These are phyloP conservation scores for Ceratocystiopsis sp. DNA, from an alignment of 2,329 filamentous ascomycete genomes.

Conservation along the genomic window DNA sequence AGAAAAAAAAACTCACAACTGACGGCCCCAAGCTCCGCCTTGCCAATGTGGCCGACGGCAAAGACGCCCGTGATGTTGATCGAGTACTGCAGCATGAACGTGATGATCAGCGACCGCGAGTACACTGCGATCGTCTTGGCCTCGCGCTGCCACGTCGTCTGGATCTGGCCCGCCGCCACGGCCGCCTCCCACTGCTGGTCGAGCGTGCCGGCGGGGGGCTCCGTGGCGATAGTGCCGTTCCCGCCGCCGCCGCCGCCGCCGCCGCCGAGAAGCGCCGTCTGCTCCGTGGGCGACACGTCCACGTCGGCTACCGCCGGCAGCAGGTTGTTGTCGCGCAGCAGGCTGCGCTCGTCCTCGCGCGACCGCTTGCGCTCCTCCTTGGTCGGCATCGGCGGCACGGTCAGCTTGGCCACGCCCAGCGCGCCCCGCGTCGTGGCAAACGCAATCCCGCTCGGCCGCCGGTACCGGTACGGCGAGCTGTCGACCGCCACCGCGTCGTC, in stretches of 20 bases:
- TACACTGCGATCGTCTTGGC: conserved; percentile 62
- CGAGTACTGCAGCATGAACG: conserved; percentile 68
- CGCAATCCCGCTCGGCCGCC: conserved; percentile 60
- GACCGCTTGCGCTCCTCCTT: conserved; percentile 38
- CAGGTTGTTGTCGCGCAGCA: conserved; percentile 49
- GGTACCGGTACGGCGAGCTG: conserved; percentile 42
- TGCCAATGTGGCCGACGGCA: conserved; percentile 59
- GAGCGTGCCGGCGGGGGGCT: conserved; percentile 23
- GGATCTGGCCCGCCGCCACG: conserved; percentile 61
- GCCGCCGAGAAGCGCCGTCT: conserved; percentile 17
- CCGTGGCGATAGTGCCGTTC: conserved; percentile 1
- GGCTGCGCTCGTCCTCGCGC: conserved; percentile 38
- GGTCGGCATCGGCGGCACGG: conserved; percentile 29
- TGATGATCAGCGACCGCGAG: conserved; percentile 52
- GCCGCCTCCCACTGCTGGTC: conserved; percentile 74
- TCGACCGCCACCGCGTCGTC: neutral
- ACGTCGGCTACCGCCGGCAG: conserved; percentile 22
- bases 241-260: no score
- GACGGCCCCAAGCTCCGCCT: conserved; percentile 48
- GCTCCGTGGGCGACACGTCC: conserved; percentile 12
- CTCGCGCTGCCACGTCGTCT: conserved; percentile 84
- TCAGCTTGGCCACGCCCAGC: conserved; percentile 38
- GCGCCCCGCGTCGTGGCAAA: conserved; percentile 54
- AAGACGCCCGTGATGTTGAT: conserved; percentile 72
- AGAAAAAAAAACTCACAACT: conserved; percentile 22